These are phyloP conservation scores for Puccinia hordei DNA, from an alignment of 1,284 basidiomycete species.

Conservation along the genomic window DNA sequence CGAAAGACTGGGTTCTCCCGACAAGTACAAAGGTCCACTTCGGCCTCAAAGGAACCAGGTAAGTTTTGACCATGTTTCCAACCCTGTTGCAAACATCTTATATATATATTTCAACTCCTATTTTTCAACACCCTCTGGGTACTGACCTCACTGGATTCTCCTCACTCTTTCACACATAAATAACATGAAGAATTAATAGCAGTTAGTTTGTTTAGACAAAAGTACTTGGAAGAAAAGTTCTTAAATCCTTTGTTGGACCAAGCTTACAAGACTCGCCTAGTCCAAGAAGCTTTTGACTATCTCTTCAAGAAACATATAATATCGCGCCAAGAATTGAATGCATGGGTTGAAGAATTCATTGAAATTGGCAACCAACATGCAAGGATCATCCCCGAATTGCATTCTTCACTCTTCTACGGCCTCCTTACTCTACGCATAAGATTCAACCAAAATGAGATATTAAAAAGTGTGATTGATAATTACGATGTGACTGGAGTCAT, in stretches of 20 bases:
- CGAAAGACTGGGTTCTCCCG: not conserved
- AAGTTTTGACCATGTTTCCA: not conserved
- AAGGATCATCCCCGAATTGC: not conserved
- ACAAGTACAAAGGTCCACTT: not conserved
- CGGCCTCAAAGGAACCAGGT: not conserved
- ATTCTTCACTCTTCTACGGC: not conserved
- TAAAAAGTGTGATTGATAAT: not conserved
- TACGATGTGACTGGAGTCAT: not conserved
- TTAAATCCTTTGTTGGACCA: not conserved
- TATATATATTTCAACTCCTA: not conserved
- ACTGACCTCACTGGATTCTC: not conserved
- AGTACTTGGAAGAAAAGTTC: not conserved
- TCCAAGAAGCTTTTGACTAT: not conserved
- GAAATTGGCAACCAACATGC: not conserved
- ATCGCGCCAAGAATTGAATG: not conserved
- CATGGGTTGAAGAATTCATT: not conserved
- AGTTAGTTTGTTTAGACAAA: not conserved
- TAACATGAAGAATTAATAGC: not conserved
- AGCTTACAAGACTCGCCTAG: not conserved
- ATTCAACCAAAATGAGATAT: not conserved
- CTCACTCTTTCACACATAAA: not conserved
- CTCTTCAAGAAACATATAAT: not conserved
- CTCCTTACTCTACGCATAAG: not conserved
- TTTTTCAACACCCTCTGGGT: not conserved
- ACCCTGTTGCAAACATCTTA: not conserved